Evolutionary conservation across 768 basidiomycete genomes (phyloP).

Genomic region (Pisolithus orientalis): DNA sequence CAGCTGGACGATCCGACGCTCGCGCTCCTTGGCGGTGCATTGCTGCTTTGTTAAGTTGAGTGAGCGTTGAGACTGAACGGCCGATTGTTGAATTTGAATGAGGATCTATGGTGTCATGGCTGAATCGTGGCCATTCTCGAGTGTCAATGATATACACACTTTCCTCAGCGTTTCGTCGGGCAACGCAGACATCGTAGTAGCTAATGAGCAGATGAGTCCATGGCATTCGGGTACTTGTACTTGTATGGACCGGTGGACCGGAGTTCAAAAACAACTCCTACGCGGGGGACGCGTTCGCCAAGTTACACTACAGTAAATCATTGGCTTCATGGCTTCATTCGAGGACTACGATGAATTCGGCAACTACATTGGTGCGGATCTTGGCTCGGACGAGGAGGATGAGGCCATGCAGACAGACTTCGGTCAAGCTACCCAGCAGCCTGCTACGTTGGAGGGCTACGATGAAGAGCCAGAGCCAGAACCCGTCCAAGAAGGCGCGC

Average conservation of each 20-base stretch:
- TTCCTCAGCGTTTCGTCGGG: conserved; percentile 81
- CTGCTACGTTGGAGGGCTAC: conserved; percentile 73
- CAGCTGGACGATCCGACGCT: conserved; percentile 82
- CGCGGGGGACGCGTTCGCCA: conserved; percentile 15
- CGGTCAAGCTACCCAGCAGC: conserved; percentile 29
- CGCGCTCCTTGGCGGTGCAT: conserved; percentile 74
- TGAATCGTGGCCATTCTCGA: conserved; percentile 14
- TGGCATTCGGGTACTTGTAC: not conserved
- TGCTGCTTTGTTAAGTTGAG: conserved; percentile 73
- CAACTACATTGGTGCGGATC: conserved; percentile 94
- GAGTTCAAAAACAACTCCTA: conserved; percentile 29
- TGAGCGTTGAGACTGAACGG: conserved; percentile 76
- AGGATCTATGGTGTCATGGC: conserved; percentile 56
- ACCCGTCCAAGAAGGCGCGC: conserved; percentile 48
- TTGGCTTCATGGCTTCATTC: conserved; percentile 44
- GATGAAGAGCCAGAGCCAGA: conserved; percentile 62
- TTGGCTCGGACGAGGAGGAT: conserved; percentile 71
- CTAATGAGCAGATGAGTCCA: conserved; percentile 7
- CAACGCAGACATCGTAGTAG: conserved; percentile 43
- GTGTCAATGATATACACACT: conserved; percentile 32
- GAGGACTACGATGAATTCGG: conserved; percentile 93
- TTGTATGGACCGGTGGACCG: conserved; percentile 8
- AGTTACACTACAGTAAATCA: conserved; percentile 1
- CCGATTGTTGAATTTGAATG: conserved; percentile 88
- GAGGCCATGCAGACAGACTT: conserved; percentile 43